These are phyloP conservation scores for Pilasporangium apinafurcum DNA, from an alignment of 352 stramenopile genomes.

Conservation along the genomic window DNA sequence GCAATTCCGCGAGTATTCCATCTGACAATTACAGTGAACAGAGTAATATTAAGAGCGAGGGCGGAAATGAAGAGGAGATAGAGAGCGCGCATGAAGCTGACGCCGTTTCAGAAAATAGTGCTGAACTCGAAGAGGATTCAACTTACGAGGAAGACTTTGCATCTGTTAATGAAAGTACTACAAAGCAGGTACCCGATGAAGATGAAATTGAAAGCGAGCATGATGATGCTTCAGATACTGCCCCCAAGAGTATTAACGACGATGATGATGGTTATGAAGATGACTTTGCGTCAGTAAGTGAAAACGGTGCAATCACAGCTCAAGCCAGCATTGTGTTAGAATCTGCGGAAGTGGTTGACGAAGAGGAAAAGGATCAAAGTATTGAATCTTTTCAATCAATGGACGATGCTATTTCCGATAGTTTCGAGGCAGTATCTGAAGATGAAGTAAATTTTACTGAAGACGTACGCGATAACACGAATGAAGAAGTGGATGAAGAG, in stretches of 20 bases:
- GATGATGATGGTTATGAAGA: not conserved
- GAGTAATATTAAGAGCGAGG: not conserved
- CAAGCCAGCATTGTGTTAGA: too few relatives aligned
- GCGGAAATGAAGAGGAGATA: not conserved
- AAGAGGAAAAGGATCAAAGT: too few relatives aligned
- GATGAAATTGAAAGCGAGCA: not conserved
- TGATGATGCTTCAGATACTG: not conserved
- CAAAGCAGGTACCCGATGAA: not conserved
- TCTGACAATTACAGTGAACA: not conserved
- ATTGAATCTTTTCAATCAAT: too few relatives aligned
- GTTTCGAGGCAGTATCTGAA: conserved; percentile 1
- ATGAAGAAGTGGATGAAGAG: conserved; percentile 1
- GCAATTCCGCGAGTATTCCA: too few relatives aligned
- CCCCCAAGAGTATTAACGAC: not conserved
- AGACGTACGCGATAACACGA: not conserved
- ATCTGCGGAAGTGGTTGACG: too few relatives aligned
- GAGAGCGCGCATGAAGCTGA: conserved; percentile 1
- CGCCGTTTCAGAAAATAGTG: not conserved
- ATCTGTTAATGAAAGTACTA: conserved; percentile 2
- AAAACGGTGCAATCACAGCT: too few relatives aligned
- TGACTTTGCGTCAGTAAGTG: conserved; percentile 1
- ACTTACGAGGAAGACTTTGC: conserved; percentile 9
- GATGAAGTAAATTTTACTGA: not conserved
- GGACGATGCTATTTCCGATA: too few relatives aligned
- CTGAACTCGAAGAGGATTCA: conserved; percentile 1